Evolutionary conservation across 2,329 filamentous ascomycete genomes (phyloP).

Genomic region (Stenocarpella maydis): DNA sequence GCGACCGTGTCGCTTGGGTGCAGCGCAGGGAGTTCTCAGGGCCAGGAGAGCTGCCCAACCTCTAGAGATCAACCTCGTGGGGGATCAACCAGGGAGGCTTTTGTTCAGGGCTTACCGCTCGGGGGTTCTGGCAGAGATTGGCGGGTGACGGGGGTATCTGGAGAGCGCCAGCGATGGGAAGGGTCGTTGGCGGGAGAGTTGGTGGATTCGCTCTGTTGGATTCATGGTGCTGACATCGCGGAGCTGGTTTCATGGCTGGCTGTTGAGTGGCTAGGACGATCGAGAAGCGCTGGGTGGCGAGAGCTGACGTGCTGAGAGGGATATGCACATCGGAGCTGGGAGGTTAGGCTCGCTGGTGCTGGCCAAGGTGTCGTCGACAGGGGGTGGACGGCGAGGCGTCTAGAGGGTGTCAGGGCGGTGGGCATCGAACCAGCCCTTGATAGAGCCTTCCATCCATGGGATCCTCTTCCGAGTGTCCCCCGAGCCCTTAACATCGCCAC

Average conservation of each 20-base stretch:
- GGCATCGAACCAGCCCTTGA: neutral
- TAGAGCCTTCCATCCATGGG: too few relatives aligned
- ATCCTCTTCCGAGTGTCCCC: too few relatives aligned
- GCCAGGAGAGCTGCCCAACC: too few relatives aligned
- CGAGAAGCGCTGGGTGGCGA: neutral
- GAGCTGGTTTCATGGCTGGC: neutral
- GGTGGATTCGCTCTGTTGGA: neutral
- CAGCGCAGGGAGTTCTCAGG: too few relatives aligned
- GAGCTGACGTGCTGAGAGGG: neutral
- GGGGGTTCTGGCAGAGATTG: too few relatives aligned
- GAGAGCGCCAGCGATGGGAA: neutral
- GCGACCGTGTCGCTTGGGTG: too few relatives aligned
- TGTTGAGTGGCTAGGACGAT: neutral
- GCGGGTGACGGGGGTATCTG: neutral
- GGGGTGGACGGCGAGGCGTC: neutral
- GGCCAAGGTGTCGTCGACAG: neutral
- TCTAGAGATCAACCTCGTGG: neutral
- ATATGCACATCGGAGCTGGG: neutral
- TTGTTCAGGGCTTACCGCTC: too few relatives aligned
- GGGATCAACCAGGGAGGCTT: neutral
- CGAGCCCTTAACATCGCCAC: too few relatives aligned
- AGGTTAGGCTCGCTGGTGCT: neutral
- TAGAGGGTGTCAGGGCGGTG: neutral
- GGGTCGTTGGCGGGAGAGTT: neutral
- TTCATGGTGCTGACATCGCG: neutral